Conservation (phyloP, 2,329 filamentous ascomycete genomes). For the Cladorrhinum sp. region DNA sequence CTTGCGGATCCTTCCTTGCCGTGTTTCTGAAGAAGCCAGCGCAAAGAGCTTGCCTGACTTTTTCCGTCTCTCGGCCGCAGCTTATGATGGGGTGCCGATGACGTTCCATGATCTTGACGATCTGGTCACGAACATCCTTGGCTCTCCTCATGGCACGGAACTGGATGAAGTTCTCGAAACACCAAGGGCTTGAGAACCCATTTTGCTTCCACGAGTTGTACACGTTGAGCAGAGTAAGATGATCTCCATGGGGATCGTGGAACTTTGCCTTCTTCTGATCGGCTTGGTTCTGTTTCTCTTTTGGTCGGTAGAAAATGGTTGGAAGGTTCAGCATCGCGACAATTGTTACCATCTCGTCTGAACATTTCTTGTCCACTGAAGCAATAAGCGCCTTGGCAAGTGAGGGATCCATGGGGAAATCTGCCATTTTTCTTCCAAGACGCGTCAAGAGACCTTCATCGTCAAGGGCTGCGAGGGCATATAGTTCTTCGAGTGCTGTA, state of each 20-base stretch:
- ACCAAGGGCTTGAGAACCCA: constrained; percentile 83
- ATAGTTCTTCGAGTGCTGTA: constrained; percentile 90
- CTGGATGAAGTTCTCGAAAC: constrained; percentile 97
- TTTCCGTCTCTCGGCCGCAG: constrained; percentile 82
- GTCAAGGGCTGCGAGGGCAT: constrained; percentile 85
- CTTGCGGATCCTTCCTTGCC: constrained; percentile 90
- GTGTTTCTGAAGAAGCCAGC: constrained; percentile 94
- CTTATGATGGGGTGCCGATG: constrained; percentile 80
- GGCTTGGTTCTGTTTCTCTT: constrained; percentile 94
- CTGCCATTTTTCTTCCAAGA: constrained; percentile 92
- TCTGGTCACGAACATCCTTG: constrained; percentile 87
- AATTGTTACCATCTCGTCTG: constrained; percentile 90
- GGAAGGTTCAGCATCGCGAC: constrained; percentile 90
- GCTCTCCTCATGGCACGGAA: constrained; percentile 83
- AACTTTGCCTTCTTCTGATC: constrained; percentile 98
- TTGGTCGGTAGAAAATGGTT: constrained; percentile 89
- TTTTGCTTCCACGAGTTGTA: constrained; percentile 95
- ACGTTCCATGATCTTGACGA: constrained; percentile 89
- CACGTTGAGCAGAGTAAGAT: constrained; percentile 91
- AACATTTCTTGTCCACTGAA: constrained; percentile 82
- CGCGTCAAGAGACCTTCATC: constrained; percentile 93
- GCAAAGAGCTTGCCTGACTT: constrained; percentile 85
- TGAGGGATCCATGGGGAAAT: constrained; percentile 96
- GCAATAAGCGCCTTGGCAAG: constrained; percentile 88
- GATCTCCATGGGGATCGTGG: constrained; percentile 90